These are phyloP conservation scores for Phytophthora sansomeana DNA, from an alignment of 352 stramenopile genomes.

Conservation along the genomic window DNA sequence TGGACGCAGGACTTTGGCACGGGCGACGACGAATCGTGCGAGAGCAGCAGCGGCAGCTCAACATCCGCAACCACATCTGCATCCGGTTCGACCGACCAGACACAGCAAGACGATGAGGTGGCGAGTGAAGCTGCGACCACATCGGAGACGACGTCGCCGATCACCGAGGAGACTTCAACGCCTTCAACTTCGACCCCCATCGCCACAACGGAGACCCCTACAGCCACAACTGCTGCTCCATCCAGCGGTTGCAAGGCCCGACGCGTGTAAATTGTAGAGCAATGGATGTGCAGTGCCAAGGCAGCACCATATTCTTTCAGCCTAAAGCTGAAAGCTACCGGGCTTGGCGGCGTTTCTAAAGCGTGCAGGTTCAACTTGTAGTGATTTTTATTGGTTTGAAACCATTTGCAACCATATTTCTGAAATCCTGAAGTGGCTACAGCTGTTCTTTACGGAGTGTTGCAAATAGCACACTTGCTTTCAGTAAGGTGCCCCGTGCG, in stretches of 20 bases:
- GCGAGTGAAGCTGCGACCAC: constrained; percentile 24
- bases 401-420: too few relatives aligned
- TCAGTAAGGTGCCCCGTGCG: too few relatives aligned
- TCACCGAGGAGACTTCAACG: constrained; percentile 12
- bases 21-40: constrained; percentile 32
- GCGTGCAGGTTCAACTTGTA: too few relatives aligned
- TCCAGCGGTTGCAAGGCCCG: constrained; percentile 37
- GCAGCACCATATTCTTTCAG: too few relatives aligned
- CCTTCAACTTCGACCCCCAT: not conserved
- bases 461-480: too few relatives aligned
- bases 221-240: constrained; percentile 6
- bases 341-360: too few relatives aligned
- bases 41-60: constrained; percentile 27
- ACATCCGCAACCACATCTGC: constrained; percentile 10
- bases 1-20: constrained; percentile 62
- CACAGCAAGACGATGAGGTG: constrained; percentile 24
- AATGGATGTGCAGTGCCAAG: constrained; percentile 1
- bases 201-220: constrained; percentile 4
- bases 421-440: too few relatives aligned
- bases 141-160: constrained; percentile 23
- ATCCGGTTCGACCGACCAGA: constrained; percentile 25
- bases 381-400: too few relatives aligned
- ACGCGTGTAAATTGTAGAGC: constrained; percentile 15
- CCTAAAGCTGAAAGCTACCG: too few relatives aligned
- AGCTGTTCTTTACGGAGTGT: too few relatives aligned